phyloP scores from a whole-genome alignment of 2,329 filamentous ascomycete genomes.

The Acrocalymma vagum region DNA sequence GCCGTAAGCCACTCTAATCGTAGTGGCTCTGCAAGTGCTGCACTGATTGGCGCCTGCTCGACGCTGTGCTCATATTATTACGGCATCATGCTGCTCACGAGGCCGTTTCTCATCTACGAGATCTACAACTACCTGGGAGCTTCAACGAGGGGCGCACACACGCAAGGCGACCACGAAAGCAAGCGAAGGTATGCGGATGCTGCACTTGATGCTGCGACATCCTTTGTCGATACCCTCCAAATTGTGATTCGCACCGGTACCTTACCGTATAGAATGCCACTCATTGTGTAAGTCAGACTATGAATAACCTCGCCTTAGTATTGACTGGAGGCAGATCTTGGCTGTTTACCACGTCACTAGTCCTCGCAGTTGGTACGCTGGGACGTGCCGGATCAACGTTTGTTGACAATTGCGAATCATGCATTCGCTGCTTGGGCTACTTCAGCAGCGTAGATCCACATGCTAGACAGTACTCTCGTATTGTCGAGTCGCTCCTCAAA shows the following conservation, averaged over 20 bases:
- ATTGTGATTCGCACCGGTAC: conserved; percentile 23
- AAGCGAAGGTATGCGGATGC: conserved; percentile 41
- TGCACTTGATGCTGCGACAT: conserved; percentile 36
- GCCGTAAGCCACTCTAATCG: conserved; percentile 34
- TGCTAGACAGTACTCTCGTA: conserved; percentile 38
- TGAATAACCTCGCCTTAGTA: background rate
- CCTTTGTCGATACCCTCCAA: conserved; percentile 37
- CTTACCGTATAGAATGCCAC: conserved; percentile 38
- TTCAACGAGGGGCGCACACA: conserved; percentile 36
- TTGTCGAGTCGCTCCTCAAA: conserved; percentile 33
- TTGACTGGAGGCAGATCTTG: conserved; percentile 27
- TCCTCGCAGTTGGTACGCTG: conserved; percentile 34
- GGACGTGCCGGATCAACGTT: conserved; percentile 32
- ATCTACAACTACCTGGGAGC: conserved; percentile 49
- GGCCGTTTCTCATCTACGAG: conserved; percentile 63
- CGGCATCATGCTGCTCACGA: conserved; percentile 61
- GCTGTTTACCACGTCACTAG: conserved; percentile 41
- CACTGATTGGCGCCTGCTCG: conserved; percentile 57
- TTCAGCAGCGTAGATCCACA: conserved; percentile 37
- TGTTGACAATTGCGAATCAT: conserved; percentile 27
- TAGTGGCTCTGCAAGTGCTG: conserved; percentile 7
- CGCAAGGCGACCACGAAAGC: conserved; percentile 31
- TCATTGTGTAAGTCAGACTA: conserved; percentile 40
- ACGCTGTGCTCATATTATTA: conserved; percentile 62
- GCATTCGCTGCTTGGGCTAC: conserved; percentile 35